Base-by-base conservation (phyloP, 805 yeast genomes). In the Wickerhamomyces subpelliculosus region DNA sequence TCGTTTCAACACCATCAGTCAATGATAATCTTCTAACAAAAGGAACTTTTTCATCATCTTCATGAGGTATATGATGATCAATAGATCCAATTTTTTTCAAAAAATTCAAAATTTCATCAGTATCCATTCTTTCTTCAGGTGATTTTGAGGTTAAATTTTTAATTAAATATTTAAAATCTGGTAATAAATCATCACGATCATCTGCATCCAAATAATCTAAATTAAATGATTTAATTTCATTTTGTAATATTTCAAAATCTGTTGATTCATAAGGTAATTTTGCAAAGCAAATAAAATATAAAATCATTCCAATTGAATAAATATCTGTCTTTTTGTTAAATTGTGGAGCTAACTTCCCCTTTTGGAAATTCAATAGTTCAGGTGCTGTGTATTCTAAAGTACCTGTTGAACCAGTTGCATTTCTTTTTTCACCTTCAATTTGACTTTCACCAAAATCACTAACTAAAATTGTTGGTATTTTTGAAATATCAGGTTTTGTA, bases 391-490 rank as follows among this genome's bases (percentile, higher is more conserved):
- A 88, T 51, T 87, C 96, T 8, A 87, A 52, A 0, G 96, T 88
- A 0, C 96, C 96, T 0, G 96, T 88, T 31, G 79, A 74, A 0
- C 96, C 96, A 5, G 88, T 79, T 1, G 89, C 79, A 9, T 69
- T 67, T 34, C 88, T 64, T 30, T 55, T 59, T 19, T 71, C 76
- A 12, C 90, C 87, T 38, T 80, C 80, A 45, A 83, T 65, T 46
- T 83, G 84, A 7, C 93, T 84, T 57, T 88, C 96, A 4, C 96
- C 96, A 57, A 88, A 83, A 61, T 88, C 96, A 32, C 94, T 80
- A 11, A 88, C 89, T 12, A 86, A 66, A 2, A 85, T 74, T n/a
- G 69, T 72, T 0, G 95, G 95, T 11, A 80, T 64, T 20, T 44
- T 42, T 8, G 40, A 42, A 4, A 44, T 29, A 13, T 48, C 41